Evolutionary conservation across 2,329 filamentous ascomycete species (phyloP).

Genomic region (Xylariales sp.): DNA sequence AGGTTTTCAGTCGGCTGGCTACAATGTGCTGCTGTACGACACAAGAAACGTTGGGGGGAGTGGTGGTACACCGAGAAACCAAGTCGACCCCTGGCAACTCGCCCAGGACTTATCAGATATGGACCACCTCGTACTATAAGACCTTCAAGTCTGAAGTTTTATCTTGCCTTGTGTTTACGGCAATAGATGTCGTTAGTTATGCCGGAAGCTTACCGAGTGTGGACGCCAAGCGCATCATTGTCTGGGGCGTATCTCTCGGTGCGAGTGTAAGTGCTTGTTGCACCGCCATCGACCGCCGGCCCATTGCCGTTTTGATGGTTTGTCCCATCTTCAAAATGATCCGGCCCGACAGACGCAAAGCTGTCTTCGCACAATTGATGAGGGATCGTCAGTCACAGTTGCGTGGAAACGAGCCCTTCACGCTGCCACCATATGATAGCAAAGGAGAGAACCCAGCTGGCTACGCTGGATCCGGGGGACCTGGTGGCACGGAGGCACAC

Average conservation of each 20-base stretch:
- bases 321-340: slow-evolving; percentile 19
- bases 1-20: neutral
- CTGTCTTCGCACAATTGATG: slow-evolving; percentile 12
- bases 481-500: slow-evolving; percentile 17
- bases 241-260: slow-evolving; percentile 22
- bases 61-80: slow-evolving; percentile 17
- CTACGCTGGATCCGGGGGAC: slow-evolving; percentile 12
- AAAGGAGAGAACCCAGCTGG: slow-evolving; percentile 12
- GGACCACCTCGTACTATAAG: neutral
- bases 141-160: too few species aligned
- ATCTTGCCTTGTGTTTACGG: too few species aligned
- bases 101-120: slow-evolving; percentile 16
- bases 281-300: slow-evolving; percentile 17
- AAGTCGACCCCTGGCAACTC: slow-evolving; percentile 15
- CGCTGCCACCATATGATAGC: slow-evolving; percentile 7
- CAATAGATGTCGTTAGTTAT: slow-evolving; percentile 14
- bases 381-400: neutral
- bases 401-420: slow-evolving; percentile 2
- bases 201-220: slow-evolving; percentile 12
- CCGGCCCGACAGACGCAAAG: slow-evolving; percentile 8
- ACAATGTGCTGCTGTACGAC: slow-evolving; percentile 21
- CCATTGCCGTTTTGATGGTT: slow-evolving; percentile 14
- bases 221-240: slow-evolving; percentile 11
- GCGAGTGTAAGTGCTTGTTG: slow-evolving; percentile 11
- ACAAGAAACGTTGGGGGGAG: slow-evolving; percentile 18